Evolutionary conservation across 495 filamentous ascomycete genomes (phyloP).

Genomic region (Penicillium desertorum): DNA sequence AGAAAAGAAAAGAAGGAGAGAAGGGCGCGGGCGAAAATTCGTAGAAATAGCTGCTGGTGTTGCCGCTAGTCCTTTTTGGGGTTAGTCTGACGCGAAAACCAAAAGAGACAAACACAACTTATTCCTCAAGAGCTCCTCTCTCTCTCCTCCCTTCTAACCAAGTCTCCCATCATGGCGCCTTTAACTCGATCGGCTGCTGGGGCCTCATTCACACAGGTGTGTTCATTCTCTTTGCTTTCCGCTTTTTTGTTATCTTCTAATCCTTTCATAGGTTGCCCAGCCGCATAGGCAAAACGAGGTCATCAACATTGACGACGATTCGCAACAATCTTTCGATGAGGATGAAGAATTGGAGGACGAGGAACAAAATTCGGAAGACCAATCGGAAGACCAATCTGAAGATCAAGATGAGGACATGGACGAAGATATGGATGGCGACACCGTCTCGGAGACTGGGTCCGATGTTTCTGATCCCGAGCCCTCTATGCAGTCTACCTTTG

Average conservation of each 20-base stretch:
- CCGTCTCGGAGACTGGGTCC: conserved; percentile 21
- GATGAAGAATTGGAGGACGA: conserved; percentile 24
- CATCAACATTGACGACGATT: conserved; percentile 44
- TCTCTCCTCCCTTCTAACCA: conserved; percentile 9
- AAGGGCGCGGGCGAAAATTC: conserved; percentile 24
- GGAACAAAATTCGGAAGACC: conserved; percentile 13
- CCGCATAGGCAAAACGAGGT: conserved; percentile 35
- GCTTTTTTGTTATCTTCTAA: conserved; percentile 16
- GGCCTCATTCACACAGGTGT: conserved; percentile 21
- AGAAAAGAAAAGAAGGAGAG: conserved; percentile 57
- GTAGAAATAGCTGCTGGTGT: conserved; percentile 30
- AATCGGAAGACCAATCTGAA: conserved; percentile 16
- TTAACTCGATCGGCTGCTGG: conserved; percentile 29
- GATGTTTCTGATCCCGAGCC: conserved; percentile 22
- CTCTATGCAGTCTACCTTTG: conserved; percentile 20
- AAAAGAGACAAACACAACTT: conserved; percentile 36
- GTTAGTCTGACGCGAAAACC: conserved; percentile 40
- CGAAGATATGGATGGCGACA: conserved; percentile 25
- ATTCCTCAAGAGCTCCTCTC: conserved; percentile 16
- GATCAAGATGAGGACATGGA: conserved; percentile 33
- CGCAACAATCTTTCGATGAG: conserved; percentile 32
- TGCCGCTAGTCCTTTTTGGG: conserved; percentile 34
- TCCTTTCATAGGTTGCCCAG: conserved; percentile 25
- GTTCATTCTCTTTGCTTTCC: neutral
- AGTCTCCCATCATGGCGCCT: conserved; percentile 28